Percentiles rank a stretch among this genome's conserved stretches.
phyloP scores from a whole-genome alignment of 106 monocot species.

The Dioscorea dumetorum region DNA sequence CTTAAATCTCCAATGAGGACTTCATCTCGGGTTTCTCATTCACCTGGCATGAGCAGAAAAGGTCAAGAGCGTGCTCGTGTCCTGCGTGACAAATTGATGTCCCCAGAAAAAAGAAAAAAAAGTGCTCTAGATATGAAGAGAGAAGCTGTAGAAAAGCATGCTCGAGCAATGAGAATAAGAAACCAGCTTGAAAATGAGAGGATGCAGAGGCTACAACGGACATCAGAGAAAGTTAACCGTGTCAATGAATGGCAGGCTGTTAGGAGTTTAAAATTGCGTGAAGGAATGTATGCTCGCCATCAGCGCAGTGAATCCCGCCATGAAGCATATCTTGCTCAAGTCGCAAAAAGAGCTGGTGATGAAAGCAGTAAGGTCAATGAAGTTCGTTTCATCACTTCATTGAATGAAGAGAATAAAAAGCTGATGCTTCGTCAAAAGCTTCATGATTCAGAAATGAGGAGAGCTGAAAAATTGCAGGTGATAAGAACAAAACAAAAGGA shows the following conservation, averaged over 20 bases:
- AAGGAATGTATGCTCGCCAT: conserved; percentile 85
- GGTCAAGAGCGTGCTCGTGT: conserved; percentile 56
- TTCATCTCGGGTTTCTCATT: conserved; percentile 56
- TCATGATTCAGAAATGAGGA: conserved; percentile 83
- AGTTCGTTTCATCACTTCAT: conserved; percentile 95
- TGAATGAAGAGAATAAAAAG: conserved; percentile 98
- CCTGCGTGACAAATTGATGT: conserved; percentile 90
- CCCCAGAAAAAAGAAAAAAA: conserved; percentile 93
- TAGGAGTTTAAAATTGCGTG: conserved; percentile 72
- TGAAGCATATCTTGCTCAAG: conserved; percentile 95
- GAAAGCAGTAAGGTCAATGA: conserved; percentile 99
- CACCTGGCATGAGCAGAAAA: conserved; percentile 71
- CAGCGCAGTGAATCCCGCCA: conserved; percentile 83
- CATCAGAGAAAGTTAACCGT: conserved; percentile 90
- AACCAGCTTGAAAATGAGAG: conserved; percentile 88
- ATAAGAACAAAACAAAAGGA: conserved; percentile 92
- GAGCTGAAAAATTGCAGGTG: conserved; percentile 87
- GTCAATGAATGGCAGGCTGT: conserved; percentile 98
- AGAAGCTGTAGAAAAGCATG: conserved; percentile 96
- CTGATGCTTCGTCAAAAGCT: conserved; percentile 86
- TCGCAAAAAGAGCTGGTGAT: conserved; percentile 89
- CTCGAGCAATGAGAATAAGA: conserved; percentile 84
- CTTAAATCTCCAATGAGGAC: conserved; percentile 66
- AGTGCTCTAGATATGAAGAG: conserved; percentile 75
- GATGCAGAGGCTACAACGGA: conserved; percentile 77